phyloP scores from a whole-genome alignment of 2,329 filamentous ascomycete species.

The Tricladium varicosporioides region DNA sequence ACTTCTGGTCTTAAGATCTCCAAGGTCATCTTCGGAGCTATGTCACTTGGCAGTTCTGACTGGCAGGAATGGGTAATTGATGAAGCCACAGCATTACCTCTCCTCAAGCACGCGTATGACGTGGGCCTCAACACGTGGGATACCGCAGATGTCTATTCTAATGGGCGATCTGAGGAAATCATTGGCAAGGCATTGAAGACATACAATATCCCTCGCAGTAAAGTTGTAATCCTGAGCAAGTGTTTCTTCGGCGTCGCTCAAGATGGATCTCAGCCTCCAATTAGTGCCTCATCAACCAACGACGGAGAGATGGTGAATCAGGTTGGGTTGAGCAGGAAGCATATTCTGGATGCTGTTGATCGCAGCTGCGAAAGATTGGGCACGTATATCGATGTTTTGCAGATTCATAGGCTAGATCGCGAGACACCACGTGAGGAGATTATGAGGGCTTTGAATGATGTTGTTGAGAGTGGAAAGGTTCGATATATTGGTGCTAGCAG shows the following conservation, averaged over 20 bases:
- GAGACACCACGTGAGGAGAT: constrained; percentile 55
- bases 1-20: constrained; percentile 52
- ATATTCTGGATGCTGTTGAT: constrained; percentile 64
- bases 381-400: constrained; percentile 51
- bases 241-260: constrained; percentile 49
- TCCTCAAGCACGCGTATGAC: constrained; percentile 49
- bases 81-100: constrained; percentile 45
- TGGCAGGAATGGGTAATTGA: constrained; percentile 48
- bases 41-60: constrained; percentile 45
- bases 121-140: constrained; percentile 53
- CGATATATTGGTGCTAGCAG: constrained; percentile 50
- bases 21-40: constrained; percentile 48
- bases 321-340: constrained; percentile 56
- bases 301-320: constrained; percentile 44
- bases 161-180: constrained; percentile 42
- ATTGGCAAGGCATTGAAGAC: constrained; percentile 55
- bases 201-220: constrained; percentile 61
- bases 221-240: constrained; percentile 64
- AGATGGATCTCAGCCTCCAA: constrained; percentile 32
- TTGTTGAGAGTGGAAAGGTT: constrained; percentile 57
- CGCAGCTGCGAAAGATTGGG: constrained; percentile 51
- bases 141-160: constrained; percentile 48
- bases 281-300: constrained; percentile 48
- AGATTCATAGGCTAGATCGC: constrained; percentile 58
- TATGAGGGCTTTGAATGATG: constrained; percentile 60